Base-by-base conservation (phyloP, 164 flowering plant genomes). In the Berberis thunbergii region DNA sequence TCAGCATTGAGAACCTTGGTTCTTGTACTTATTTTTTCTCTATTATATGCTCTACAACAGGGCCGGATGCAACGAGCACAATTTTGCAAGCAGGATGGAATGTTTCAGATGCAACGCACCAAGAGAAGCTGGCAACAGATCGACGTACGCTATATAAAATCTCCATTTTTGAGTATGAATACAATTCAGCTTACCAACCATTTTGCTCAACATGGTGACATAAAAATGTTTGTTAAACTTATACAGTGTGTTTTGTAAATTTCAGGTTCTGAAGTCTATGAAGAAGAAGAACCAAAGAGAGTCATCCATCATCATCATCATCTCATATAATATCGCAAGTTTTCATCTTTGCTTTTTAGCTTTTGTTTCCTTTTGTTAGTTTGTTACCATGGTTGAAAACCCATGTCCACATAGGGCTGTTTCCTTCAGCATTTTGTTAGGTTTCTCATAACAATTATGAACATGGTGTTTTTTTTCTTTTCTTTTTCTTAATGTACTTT, bases 71-170 rank as follows among this genome's bases (percentile, higher is more conserved):
- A 92, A 89, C 49, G 98, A 86, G 74, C 98, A 92, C 76, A 89
- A 89, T 83, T 92, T 89, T 65, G 98, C 98, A 0, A 89, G 96
- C 80, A 81, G 98, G 83, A 89, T 81, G 87, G 98, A 92, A 67
- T 92, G 98, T 64, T 92, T 87, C 80, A 80, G 89, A 75, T 89
- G 98, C 91, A 89, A 71, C 67, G 96, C 93, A 6, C 98, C 97
- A 1, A 81, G 97, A 70, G 86, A 89, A 64, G 61, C 75, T 10
- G 70, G 82, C 49, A 78, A 67, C 77, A 76, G 64, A 61, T 75
- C 83, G 68, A 64, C 84, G 26, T 78, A 72, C 75, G 75, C 70
- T 64, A 52, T 58, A 58, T 43, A 52, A 56, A 39, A 50, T 62
- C 64, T 54, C 52, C 70, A 67, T 11, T 71, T 71, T 68, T 64